These are phyloP conservation scores for Ceratocystis diversiconidia DNA, from an alignment of 2,329 filamentous ascomycete species.

Conservation along the genomic window DNA sequence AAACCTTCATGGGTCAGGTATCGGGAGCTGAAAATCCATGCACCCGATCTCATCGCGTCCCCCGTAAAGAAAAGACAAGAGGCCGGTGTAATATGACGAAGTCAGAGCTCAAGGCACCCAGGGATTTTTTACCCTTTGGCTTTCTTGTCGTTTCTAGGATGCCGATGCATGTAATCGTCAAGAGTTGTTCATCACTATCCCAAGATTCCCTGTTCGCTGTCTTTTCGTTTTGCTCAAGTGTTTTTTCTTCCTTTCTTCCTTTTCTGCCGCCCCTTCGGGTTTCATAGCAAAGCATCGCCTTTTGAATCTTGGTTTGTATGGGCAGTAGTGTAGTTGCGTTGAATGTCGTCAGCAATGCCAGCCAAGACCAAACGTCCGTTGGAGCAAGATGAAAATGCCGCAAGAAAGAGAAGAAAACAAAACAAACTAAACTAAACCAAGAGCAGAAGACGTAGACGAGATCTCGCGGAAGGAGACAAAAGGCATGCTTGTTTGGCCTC, in stretches of 20 bases:
- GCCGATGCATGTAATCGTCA: too few species aligned
- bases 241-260: too few species aligned
- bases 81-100: neutral
- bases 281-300: too few species aligned
- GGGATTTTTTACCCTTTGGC: neutral
- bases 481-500: neutral
- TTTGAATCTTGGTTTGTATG: too few species aligned
- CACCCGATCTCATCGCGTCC: neutral
- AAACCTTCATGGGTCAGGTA: neutral
- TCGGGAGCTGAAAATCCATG: constrained; percentile 7
- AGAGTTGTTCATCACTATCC: too few species aligned
- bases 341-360: too few species aligned
- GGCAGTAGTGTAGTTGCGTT: too few species aligned
- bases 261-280: too few species aligned
- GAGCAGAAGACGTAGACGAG: neutral
- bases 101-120: neutral
- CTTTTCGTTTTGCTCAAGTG: too few species aligned
- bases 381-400: neutral
- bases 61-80: neutral
- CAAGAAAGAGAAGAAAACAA: neutral
- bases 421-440: neutral
- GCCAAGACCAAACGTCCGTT: too few species aligned
- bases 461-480: neutral
- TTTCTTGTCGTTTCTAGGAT: neutral
- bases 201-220: too few species aligned